Base-by-base conservation (phyloP, 2,329 filamentous ascomycete genomes). In the Ilyonectria destructans region DNA sequence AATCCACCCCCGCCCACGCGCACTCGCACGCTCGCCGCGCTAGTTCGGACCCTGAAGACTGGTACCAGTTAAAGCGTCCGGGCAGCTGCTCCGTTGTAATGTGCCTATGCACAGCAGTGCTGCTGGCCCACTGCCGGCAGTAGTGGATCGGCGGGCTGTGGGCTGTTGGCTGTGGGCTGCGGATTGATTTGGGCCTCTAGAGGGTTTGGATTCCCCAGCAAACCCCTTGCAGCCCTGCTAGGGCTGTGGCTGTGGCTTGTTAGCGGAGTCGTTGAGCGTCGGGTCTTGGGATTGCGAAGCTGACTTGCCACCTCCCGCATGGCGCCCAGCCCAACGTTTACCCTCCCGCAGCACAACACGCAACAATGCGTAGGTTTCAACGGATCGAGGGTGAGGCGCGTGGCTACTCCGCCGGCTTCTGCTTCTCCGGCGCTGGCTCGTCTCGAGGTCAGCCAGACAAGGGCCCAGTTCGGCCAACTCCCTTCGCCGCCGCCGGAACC, bases 91-190 rank as follows among this genome's bases (percentile, higher is more conserved):
- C 15, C 13, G 12, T 13, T 19, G 3, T 19, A 43, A n/a, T 7
- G 40, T 43, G 40, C n/a, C 40, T 43, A 43, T n/a, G 19, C 19
- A 43, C 40, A 43, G 40, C 31, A 43, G 15, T 8, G 40, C 17
- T 43, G 40, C n/a, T 51, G 23, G 9, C 17, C 15, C 49, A 31
- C 49, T 52, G 23, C 49, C 49, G 49, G 49, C 49, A 52, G 49
- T 52, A 52, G 49, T 52, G 26, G 15, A n/a, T 31, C 15, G 12
- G 17, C 17, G 6, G 37, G 37, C 13, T 15, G 12, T 40, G 15
- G 37, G 37, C 15, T 15, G 12, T 40, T 6, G 37, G 37, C 15
- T 15, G 37, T 6, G 12, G 13, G 15, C 15, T 40, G 21, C 26
- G 46, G 21, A 49, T 49, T 15, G 46, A 29, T 17, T 29, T 15